phyloP scores from a whole-genome alignment of 345 rosid species.

The Ailanthus altissimus region DNA sequence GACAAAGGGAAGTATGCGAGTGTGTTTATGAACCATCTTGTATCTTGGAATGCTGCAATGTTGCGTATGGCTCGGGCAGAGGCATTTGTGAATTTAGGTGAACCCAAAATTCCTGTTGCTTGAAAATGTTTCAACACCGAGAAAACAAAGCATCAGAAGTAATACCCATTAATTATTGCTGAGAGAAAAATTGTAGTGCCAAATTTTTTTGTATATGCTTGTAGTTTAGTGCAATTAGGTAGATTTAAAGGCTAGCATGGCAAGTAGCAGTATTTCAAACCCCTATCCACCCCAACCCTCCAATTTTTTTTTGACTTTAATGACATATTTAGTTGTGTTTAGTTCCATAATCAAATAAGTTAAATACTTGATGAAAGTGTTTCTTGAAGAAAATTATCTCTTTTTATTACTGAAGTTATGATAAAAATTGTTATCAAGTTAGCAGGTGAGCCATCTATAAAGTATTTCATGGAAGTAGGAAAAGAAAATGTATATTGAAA shows the following conservation, averaged over 20 bases:
- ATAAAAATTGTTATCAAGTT: too few relatives aligned
- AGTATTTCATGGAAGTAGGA: too few relatives aligned
- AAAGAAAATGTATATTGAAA: too few relatives aligned
- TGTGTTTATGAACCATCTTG: conserved; percentile 76
- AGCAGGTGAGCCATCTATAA: too few relatives aligned
- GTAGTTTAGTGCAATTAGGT: neutral
- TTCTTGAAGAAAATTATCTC: too few relatives aligned
- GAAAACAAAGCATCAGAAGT: neutral
- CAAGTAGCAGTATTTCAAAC: neutral
- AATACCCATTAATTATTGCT: neutral
- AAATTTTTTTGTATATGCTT: neutral
- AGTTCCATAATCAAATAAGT: neutral
- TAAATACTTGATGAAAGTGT: neutral
- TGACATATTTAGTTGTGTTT: neutral
- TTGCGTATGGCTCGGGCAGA: conserved; percentile 82
- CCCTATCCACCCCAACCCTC: too few relatives aligned
- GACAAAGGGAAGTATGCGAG: conserved; percentile 70
- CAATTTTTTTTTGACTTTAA: neutral
- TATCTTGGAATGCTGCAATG: conserved; percentile 82
- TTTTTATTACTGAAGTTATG: too few relatives aligned
- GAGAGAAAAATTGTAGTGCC: conserved; percentile 6
- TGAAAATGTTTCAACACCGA: conserved; percentile 28
- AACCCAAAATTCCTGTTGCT: conserved; percentile 83
- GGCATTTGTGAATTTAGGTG: conserved; percentile 82
- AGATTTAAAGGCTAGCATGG: neutral